Percentiles rank a stretch among this genome's conserved stretches.
phyloP scores from a whole-genome alignment of 371 early-diverging fungal genomes.

The Sporodiniella umbellata region DNA sequence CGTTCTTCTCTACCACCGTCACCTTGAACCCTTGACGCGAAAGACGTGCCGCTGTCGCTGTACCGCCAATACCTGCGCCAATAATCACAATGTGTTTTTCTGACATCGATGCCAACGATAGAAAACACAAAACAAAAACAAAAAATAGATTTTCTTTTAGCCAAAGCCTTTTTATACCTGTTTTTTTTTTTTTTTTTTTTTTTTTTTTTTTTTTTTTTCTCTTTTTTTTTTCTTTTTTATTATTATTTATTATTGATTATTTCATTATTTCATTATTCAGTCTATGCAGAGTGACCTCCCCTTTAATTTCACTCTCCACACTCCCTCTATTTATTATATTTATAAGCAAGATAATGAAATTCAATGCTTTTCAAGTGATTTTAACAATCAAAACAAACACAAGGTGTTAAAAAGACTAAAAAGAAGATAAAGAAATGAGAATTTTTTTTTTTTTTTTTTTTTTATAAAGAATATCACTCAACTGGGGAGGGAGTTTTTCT shows the following conservation, averaged over 20 bases:
- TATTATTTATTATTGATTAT: no score
- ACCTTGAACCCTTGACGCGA: constrained; percentile 53
- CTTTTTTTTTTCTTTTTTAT: no score
- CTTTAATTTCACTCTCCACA: no score
- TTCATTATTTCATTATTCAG: no score
- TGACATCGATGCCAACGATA: not conserved
- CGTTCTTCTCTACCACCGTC: constrained; percentile 61
- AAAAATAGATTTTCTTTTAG: not conserved
- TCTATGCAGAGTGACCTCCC: no score
- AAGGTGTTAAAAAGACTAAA: not conserved
- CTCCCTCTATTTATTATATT: no score
- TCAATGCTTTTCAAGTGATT: no score
- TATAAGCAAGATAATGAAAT: not conserved
- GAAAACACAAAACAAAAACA: constrained; percentile 2
- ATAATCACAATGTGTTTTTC: constrained; percentile 45
- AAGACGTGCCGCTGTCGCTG: constrained; percentile 57
- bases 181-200: no score
- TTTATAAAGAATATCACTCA: no score
- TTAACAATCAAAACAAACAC: no score
- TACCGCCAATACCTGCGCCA: constrained; percentile 62
- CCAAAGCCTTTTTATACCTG: no score
- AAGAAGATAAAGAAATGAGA: not conserved
- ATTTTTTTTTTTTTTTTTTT: not conserved
- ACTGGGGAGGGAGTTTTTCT: not conserved
- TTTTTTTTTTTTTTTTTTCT: no score